phyloP scores from a whole-genome alignment of 2,329 filamentous ascomycete genomes.

The Alternaria postmessia region DNA sequence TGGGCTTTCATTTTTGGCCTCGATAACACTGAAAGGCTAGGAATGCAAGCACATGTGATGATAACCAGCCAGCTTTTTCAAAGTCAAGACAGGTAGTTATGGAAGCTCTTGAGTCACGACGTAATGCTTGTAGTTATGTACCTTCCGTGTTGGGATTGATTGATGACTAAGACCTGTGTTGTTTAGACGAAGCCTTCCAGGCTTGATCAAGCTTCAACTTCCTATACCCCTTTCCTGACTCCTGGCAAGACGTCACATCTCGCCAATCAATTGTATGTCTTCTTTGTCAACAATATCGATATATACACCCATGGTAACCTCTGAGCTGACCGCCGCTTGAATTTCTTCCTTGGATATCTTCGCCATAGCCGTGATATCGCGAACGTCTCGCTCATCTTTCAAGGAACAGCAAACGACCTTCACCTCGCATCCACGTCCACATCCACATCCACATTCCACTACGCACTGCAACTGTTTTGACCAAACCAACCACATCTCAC shows the following conservation, averaged over 20 bases:
- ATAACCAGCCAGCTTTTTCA: not conserved
- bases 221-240: not conserved
- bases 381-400: too few species aligned
- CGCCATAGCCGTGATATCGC: not conserved
- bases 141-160: slow-evolving; percentile 12
- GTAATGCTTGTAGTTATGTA: not conserved
- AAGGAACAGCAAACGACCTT: too few species aligned
- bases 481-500: too few species aligned
- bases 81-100: not conserved
- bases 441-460: too few species aligned
- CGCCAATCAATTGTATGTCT: too few species aligned
- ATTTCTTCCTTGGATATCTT: not conserved
- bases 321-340: not conserved
- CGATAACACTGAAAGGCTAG: too few species aligned
- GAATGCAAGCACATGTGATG: not conserved
- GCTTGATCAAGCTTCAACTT: not conserved
- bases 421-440: too few species aligned
- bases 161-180: slow-evolving; percentile 6
- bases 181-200: not conserved
- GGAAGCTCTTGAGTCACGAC: not conserved
- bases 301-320: not conserved
- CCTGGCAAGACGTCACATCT: not conserved
- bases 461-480: too few species aligned
- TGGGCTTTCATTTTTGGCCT: slow-evolving; percentile 17
- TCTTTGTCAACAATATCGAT: too few species aligned